Conservation (phyloP, 176 grass and related monocot genomes). For the Tillandsia leiboldiana region DNA sequence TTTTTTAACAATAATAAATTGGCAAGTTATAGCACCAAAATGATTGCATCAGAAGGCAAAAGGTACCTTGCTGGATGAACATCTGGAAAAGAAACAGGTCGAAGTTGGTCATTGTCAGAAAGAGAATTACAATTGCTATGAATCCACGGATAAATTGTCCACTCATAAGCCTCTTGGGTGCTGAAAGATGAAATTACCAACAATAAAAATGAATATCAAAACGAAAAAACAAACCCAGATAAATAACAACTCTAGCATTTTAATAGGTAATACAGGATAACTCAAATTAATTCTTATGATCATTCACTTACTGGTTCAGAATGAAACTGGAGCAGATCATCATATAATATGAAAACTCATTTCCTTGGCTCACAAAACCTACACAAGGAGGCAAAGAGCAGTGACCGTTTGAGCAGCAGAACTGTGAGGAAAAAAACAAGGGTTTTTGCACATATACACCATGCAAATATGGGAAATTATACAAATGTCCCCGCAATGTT, state of each 20-base stretch:
- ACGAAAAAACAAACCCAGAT: conserved; percentile 2
- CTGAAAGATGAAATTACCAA: conserved; percentile 30
- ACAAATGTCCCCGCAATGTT: no score
- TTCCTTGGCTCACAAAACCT: conserved; percentile 97
- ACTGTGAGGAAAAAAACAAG: no score
- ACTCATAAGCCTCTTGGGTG: conserved; percentile 60
- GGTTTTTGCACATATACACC: no score
- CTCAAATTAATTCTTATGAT: conserved; percentile 11
- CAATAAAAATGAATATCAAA: conserved; percentile 10
- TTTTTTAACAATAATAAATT: not conserved
- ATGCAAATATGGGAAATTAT: no score
- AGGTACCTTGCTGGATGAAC: conserved; percentile 85
- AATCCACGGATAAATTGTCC: conserved; percentile 99
- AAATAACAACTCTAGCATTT: not conserved
- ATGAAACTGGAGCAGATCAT: conserved; percentile 99
- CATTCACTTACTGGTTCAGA: conserved; percentile 74
- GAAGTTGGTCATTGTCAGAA: conserved; percentile 86
- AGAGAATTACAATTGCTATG: conserved; percentile 96
- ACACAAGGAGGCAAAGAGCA: conserved; percentile 8
- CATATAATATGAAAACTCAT: conserved; percentile 99
- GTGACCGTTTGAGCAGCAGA: not conserved
- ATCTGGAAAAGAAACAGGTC: conserved; percentile 88
- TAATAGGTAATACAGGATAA: conserved; percentile 14
- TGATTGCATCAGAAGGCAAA: not conserved
- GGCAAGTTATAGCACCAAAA: not conserved